Evolutionary conservation across 1,284 basidiomycete species (phyloP).

Genomic region (Ustilago bromivora): DNA sequence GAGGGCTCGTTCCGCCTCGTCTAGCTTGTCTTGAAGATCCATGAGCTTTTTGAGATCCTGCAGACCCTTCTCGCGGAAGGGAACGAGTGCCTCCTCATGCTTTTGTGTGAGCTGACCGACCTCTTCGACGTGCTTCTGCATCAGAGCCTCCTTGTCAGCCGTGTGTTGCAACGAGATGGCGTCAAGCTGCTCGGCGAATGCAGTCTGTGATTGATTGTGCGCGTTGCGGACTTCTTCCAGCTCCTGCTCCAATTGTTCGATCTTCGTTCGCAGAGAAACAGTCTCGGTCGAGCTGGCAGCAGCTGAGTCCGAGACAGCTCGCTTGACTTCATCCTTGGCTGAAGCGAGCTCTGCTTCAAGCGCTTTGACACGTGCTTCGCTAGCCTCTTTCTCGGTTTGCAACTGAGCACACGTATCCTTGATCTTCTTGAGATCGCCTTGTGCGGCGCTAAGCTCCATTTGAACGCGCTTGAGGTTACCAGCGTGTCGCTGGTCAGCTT

Average conservation of each 20-base stretch:
- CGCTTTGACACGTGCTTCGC: constrained; percentile 27
- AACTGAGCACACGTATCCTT: constrained; percentile 38
- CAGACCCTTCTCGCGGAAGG: constrained; percentile 38
- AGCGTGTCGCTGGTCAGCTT: constrained; percentile 27
- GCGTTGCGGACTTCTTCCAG: constrained; percentile 38
- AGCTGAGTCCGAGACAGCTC: constrained; percentile 29
- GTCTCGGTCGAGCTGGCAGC: constrained; percentile 37
- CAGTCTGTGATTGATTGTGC: constrained; percentile 47
- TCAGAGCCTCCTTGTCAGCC: constrained; percentile 36
- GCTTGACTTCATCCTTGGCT: constrained; percentile 39
- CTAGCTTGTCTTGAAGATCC: constrained; percentile 54
- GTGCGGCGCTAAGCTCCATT: constrained; percentile 45
- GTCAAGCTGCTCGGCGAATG: constrained; percentile 53
- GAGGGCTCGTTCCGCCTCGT: constrained; percentile 47
- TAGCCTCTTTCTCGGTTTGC: constrained; percentile 42
- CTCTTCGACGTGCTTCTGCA: constrained; percentile 52
- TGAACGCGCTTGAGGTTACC: constrained; percentile 43
- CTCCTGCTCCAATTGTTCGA: constrained; percentile 42
- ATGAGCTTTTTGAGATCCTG: constrained; percentile 46
- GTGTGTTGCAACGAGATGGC: constrained; percentile 34
- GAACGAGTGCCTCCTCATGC: constrained; percentile 39
- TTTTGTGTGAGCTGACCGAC: constrained; percentile 23
- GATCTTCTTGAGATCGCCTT: constrained; percentile 48
- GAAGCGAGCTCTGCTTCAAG: constrained; percentile 38
- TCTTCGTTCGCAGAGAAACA: constrained; percentile 27